phyloP scores from a whole-genome alignment of 2,329 filamentous ascomycete species.

The Cryphonectria radicalis region DNA sequence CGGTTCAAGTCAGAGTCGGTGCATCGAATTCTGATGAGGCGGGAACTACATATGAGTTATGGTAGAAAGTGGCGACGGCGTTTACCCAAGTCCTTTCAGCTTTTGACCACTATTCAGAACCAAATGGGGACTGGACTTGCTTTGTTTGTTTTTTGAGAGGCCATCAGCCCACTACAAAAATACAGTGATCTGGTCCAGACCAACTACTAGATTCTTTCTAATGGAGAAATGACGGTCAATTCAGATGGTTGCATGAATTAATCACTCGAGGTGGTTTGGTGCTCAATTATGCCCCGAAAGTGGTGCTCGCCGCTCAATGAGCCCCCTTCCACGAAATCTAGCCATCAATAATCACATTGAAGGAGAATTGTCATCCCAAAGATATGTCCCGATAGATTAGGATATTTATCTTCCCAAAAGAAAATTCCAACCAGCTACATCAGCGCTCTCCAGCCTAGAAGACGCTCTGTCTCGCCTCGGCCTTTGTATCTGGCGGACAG shows the following conservation, averaged over 20 bases:
- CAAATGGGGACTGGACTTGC: not conserved
- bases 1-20: not conserved
- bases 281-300: not conserved
- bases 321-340: too few species aligned
- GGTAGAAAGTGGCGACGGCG: not conserved
- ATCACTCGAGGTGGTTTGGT: not conserved
- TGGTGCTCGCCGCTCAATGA: not conserved
- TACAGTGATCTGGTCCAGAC: not conserved
- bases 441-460: not conserved
- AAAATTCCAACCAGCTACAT: not conserved
- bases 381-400: not conserved
- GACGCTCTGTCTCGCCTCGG: not conserved
- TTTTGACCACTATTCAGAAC: constrained; percentile 19
- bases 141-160: not conserved
- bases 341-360: too few species aligned
- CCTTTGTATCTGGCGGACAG: not conserved
- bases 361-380: not conserved
- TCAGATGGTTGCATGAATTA: not conserved
- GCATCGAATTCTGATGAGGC: not conserved
- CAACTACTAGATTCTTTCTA: not conserved
- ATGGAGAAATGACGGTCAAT: not conserved
- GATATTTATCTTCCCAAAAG: too few species aligned
- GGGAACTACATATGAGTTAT: not conserved
- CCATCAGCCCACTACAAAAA: not conserved
- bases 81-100: not conserved